Evolutionary conservation across 2,329 filamentous ascomycete genomes (phyloP).

Genomic region (Fusarium paranaense): DNA sequence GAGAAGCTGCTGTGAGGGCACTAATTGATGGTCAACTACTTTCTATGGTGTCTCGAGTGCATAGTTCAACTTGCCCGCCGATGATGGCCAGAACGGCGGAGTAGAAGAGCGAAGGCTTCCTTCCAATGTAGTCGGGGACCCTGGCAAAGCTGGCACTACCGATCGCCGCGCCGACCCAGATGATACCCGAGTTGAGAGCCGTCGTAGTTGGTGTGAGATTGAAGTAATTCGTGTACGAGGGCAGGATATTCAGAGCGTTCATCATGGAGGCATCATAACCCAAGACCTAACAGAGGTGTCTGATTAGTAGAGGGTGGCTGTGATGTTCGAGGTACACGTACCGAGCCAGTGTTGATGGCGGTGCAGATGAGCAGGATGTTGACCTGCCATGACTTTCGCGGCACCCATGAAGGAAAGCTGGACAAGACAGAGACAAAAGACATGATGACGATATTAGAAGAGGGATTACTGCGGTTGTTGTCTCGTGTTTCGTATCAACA

Average conservation of each 20-base stretch:
- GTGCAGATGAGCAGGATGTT: neutral
- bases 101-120: neutral
- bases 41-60: fast-evolving
- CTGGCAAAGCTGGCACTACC: neutral
- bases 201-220: neutral
- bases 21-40: neutral
- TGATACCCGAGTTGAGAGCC: neutral
- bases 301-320: no score
- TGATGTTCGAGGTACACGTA: neutral
- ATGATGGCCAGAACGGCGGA: neutral
- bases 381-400: neutral
- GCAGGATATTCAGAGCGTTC: neutral
- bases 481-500: neutral
- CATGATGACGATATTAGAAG: neutral
- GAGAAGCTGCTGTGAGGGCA: neutral
- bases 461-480: neutral
- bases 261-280: neutral
- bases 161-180: neutral
- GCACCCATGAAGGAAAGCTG: neutral
- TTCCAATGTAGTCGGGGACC: neutral
- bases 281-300: neutral
- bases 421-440: neutral
- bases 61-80: neutral
- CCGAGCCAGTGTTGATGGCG: neutral
- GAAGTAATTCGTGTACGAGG: neutral